A percentile compares a stretch with the other conserved stretches of the same genome.
Conservation (phyloP, 2,329 filamentous ascomycete species). For the Epichloe elymi region DNA sequence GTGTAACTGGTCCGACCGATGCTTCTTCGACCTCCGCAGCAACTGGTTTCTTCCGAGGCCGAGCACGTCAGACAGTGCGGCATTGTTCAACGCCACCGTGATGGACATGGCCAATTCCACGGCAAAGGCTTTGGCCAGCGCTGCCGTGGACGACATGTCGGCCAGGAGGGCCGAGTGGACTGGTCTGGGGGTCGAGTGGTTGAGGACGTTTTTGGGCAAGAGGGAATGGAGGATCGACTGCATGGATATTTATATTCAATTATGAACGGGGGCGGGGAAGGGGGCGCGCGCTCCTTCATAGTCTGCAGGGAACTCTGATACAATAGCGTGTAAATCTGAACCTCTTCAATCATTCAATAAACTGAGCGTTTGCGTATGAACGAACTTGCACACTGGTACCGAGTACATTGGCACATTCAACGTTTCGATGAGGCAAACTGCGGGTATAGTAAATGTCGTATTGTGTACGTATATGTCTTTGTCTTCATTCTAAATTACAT, state of each 20-base stretch:
- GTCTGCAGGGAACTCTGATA: background rate
- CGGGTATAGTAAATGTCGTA: background rate
- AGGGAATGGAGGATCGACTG: constrained; percentile 87
- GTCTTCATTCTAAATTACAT: background rate
- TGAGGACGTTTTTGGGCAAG: constrained; percentile 66
- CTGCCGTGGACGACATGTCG: constrained; percentile 50
- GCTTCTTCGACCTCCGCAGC: constrained; percentile 82
- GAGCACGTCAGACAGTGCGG: constrained; percentile 16
- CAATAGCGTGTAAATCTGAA: background rate
- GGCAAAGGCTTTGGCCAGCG: constrained; percentile 51
- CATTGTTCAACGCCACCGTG: constrained; percentile 33
- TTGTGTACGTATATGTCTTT: background rate
- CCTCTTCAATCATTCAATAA: no score
- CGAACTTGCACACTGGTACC: background rate
- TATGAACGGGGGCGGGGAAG: constrained; percentile 24
- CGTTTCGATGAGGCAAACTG: no score
- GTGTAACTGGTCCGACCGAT: constrained; percentile 78
- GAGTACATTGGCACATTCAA: no score
- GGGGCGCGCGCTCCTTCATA: background rate
- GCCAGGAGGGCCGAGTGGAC: constrained; percentile 52
- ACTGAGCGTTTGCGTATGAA: background rate
- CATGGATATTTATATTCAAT: constrained; percentile 71
- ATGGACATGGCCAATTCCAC: constrained; percentile 54
- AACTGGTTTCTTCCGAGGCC: constrained; percentile 86
- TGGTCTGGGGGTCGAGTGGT: constrained; percentile 71